These are phyloP conservation scores for Moringa oleifera DNA, from an alignment of 345 rosid species.

Conservation along the genomic window DNA sequence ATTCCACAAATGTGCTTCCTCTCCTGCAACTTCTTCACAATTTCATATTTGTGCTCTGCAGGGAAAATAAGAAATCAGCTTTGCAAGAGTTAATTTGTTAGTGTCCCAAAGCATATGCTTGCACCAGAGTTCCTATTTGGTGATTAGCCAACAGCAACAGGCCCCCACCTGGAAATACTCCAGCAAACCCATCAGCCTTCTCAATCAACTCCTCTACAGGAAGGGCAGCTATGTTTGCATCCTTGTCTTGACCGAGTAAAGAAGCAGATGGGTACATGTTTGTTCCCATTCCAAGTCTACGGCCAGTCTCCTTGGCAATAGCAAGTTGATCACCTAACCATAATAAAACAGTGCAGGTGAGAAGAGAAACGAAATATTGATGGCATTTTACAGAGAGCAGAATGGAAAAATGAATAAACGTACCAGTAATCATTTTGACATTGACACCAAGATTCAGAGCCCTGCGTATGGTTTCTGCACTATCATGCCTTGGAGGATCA, in stretches of 20 bases:
- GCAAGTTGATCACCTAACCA: conserved; percentile 36
- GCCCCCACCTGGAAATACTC: conserved; percentile 81
- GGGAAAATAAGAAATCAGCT: no score
- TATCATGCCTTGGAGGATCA: conserved; percentile 96
- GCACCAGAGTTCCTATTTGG: no score
- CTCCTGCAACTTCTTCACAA: conserved; percentile 89
- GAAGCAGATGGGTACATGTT: conserved; percentile 95
- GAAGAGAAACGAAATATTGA: conserved; percentile 1
- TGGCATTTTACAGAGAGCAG: background rate
- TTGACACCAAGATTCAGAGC: conserved; percentile 92
- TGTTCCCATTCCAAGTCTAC: conserved; percentile 93
- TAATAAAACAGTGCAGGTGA: background rate
- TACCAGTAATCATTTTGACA: conserved; percentile 97
- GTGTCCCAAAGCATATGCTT: no score
- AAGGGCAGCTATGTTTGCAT: conserved; percentile 50
- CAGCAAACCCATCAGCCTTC: conserved; percentile 93
- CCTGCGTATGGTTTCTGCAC: conserved; percentile 90
- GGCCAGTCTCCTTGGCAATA: conserved; percentile 92
- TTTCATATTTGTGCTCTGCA: conserved; percentile 92
- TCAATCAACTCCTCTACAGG: conserved; percentile 85
- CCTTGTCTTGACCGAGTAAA: conserved; percentile 76
- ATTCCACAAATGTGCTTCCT: conserved; percentile 81
- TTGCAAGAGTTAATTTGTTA: background rate
- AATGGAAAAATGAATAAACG: background rate
- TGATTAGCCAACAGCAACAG: no score